A percentile compares a stretch with the other conserved stretches of the same genome.
These are phyloP conservation scores for Coelastrella sp. DNA, from an alignment of 139 green algal species.

Conservation along the genomic window DNA sequence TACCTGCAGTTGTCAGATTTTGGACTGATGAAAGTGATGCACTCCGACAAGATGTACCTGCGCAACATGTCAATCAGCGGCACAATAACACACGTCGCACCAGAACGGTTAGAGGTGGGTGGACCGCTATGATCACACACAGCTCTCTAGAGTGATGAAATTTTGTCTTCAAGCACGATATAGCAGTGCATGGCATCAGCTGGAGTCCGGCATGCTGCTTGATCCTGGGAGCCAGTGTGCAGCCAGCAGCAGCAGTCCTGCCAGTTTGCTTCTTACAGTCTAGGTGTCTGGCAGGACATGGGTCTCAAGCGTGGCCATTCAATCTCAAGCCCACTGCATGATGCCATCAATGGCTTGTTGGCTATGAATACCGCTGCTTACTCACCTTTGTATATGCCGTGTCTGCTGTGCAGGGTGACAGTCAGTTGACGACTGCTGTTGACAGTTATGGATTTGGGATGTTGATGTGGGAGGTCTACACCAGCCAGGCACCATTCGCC, in stretches of 20 bases:
- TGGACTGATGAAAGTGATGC: constrained; percentile 15
- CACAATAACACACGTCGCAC: constrained; percentile 20
- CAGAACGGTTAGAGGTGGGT: background rate
- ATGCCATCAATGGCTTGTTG: background rate
- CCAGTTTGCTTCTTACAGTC: too few species aligned
- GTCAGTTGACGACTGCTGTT: background rate
- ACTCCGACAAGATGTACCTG: background rate
- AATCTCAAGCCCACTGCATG: too few species aligned
- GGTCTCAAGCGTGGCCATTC: too few species aligned
- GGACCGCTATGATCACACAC: too few species aligned
- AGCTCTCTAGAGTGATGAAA: too few species aligned
- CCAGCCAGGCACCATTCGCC: background rate
- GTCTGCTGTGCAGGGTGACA: background rate
- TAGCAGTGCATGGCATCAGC: too few species aligned
- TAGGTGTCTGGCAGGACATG: too few species aligned
- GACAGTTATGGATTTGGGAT: background rate
- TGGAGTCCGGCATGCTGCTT: too few species aligned
- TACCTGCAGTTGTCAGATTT: constrained; percentile 10
- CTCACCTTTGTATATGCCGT: background rate
- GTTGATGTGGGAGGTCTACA: background rate
- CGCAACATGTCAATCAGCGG: background rate
- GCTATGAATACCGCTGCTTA: background rate
- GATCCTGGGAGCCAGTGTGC: too few species aligned
- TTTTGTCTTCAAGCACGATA: too few species aligned
- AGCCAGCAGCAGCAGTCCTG: too few species aligned